Conservation (phyloP, 768 basidiomycete species). For the Suillus luteus region DNA sequence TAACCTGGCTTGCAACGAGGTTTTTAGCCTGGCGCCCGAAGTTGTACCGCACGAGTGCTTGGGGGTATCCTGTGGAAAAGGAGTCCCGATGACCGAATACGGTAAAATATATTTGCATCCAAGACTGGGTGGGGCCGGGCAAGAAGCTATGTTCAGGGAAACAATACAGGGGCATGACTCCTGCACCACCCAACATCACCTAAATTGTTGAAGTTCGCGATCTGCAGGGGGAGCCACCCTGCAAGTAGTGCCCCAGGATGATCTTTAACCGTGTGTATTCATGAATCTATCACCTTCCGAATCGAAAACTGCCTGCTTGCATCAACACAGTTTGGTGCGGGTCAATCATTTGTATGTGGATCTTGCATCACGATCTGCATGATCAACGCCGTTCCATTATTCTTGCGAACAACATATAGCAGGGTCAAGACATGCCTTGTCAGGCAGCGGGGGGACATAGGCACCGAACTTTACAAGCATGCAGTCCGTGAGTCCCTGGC, state of each 20-base stretch:
- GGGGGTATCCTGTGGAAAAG: slow-evolving; percentile 4
- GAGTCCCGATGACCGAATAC: neutral
- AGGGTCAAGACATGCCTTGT: slow-evolving; percentile 29
- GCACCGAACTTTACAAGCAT: slow-evolving; percentile 27
- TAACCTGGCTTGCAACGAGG: neutral
- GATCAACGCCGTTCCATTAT: slow-evolving; percentile 26
- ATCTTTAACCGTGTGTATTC: neutral
- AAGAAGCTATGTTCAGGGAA: neutral
- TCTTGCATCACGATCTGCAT: slow-evolving; percentile 35
- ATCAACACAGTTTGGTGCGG: slow-evolving; percentile 34
- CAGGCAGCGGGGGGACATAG: slow-evolving; percentile 32
- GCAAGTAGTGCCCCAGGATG: slow-evolving; percentile 30
- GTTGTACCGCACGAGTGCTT: neutral
- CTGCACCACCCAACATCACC: neutral
- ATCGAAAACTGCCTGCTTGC: slow-evolving; percentile 30
- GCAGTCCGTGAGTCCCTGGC: slow-evolving; percentile 27
- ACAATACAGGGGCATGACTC: neutral
- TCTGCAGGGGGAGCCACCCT: neutral
- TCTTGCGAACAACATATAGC: slow-evolving; percentile 34
- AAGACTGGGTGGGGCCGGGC: neutral
- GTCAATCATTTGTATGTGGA: slow-evolving; percentile 28
- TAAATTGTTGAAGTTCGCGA: neutral
- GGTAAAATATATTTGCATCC: neutral
- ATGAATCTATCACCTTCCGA: slow-evolving; percentile 22
- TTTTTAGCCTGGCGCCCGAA: slow-evolving; percentile 1